Base-by-base conservation (phyloP, 1,284 basidiomycete species). In the Rhodotorula sp. region DNA sequence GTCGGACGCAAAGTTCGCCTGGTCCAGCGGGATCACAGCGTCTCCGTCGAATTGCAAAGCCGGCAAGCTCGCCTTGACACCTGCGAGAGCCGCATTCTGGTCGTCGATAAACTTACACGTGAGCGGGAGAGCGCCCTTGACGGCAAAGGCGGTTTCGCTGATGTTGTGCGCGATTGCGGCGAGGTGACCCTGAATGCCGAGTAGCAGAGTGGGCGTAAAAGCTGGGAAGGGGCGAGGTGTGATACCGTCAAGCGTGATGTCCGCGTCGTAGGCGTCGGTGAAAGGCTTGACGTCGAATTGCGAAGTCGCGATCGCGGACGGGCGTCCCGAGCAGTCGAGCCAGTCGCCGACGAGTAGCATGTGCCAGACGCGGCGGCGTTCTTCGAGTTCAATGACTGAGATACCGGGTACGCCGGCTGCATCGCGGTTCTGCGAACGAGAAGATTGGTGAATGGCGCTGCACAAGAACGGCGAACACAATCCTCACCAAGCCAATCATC, bases 321-420 rank as follows among this genome's bases (percentile, higher is more conserved):
- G 56, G 4, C 73, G 68, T 0, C 56, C 61, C 5, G 58, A 44
- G 8, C 52, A 30, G 37, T 64, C 64, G 59, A 72, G 51, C 68
- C 68, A 65, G 64, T 74, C 73, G 62, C 59, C 30, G 1, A 48
- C 64, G 34, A 71, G 22, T 28, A 74, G 57, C 51, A 68, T 51
- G 34, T 60, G 62, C 73, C 73, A 74, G 2, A 74, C 50, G 3
- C 66, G 51, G 15, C 73, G 68, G 18, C 70, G 65, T 26, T 72
- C 73, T 31, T 74, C 65, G 9, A 50, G 22, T 28, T 72, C 65
- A 40, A 72, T 56, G 10, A 13, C 31, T 31, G 55, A 54, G 20
- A 70, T 55, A 4, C 11, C 9, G 1, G 13, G 28, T 16, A 30
- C 30, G 9, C 22, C 13, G n/a, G 20, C 37, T 0, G 68, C 58